Conservation (phyloP, 179 eudicot species). For the Spergularia azorica region DNA sequence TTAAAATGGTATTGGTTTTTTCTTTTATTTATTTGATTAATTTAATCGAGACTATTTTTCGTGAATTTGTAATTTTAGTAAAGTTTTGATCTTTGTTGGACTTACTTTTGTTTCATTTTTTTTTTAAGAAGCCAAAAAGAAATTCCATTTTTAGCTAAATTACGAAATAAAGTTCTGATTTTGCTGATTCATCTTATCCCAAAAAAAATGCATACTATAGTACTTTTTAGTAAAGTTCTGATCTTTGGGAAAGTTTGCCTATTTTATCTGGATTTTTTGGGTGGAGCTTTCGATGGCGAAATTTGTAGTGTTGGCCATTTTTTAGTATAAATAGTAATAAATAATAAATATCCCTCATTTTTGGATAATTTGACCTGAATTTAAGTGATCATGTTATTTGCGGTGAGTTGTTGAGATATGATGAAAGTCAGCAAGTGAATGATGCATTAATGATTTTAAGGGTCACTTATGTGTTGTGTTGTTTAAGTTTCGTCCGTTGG, state of each 20-base stretch:
- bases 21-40: no score
- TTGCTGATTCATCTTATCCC: background rate
- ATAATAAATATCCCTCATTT: background rate
- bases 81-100: background rate
- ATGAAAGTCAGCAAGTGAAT: background rate
- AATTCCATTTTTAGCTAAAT: background rate
- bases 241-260: background rate
- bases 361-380: background rate
- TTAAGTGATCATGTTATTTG: background rate
- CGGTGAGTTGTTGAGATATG: background rate
- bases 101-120: background rate
- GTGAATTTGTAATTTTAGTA: no score
- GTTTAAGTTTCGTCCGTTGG: no score
- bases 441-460: background rate
- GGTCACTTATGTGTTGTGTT: slow-evolving; percentile 14
- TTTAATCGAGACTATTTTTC: no score
- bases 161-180: background rate
- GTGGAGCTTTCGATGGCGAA: background rate
- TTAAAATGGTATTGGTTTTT: no score
- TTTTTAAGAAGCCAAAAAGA: no score
- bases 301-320: background rate
- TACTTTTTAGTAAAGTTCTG: slow-evolving; percentile 2
- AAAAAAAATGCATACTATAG: background rate
- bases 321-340: background rate
- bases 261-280: background rate